Evolutionary conservation across 2,329 filamentous ascomycete species (phyloP).

Genomic region (Penicillium crustosum): DNA sequence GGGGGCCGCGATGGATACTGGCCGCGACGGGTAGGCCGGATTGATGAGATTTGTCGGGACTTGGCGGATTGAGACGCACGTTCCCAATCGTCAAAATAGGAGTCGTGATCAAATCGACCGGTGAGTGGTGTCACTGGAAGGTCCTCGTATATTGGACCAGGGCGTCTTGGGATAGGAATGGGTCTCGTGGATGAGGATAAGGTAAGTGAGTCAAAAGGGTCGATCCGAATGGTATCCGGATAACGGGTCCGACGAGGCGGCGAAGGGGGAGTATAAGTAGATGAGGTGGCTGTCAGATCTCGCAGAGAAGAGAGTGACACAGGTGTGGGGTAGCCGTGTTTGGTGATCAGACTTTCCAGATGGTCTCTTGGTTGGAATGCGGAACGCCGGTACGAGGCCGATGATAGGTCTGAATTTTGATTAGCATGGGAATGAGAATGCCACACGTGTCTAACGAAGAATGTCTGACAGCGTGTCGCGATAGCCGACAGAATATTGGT

Average conservation of each 20-base stretch:
- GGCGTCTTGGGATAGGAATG: constrained; percentile 37
- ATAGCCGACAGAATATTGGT: constrained; percentile 10
- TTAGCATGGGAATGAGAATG: constrained; percentile 32
- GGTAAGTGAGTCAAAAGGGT: constrained; percentile 29
- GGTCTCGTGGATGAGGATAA: constrained; percentile 35
- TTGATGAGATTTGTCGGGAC: constrained; percentile 18
- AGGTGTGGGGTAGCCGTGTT: constrained; percentile 41
- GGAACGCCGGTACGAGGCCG: constrained; percentile 21
- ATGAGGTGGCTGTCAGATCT: constrained; percentile 39
- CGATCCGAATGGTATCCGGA: constrained; percentile 23
- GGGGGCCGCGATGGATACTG: constrained; percentile 12
- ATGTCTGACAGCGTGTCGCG: constrained; percentile 1
- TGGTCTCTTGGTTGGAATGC: constrained; percentile 33
- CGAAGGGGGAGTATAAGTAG: constrained; percentile 38
- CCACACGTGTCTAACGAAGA: constrained; percentile 32
- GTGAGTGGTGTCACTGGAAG: constrained; percentile 41
- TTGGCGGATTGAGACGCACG: constrained; percentile 23
- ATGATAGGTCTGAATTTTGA: constrained; percentile 28
- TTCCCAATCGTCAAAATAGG: constrained; percentile 36
- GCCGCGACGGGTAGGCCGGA: constrained; percentile 14
- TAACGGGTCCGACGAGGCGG: constrained; percentile 15
- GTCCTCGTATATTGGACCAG: constrained; percentile 29
- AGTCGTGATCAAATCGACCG: constrained; percentile 38
- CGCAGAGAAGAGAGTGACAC: constrained; percentile 41
- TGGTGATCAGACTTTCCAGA: constrained; percentile 39